These are phyloP conservation scores for Cercospora brassicicola DNA, from an alignment of 2,329 filamentous ascomycete genomes.

Conservation along the genomic window DNA sequence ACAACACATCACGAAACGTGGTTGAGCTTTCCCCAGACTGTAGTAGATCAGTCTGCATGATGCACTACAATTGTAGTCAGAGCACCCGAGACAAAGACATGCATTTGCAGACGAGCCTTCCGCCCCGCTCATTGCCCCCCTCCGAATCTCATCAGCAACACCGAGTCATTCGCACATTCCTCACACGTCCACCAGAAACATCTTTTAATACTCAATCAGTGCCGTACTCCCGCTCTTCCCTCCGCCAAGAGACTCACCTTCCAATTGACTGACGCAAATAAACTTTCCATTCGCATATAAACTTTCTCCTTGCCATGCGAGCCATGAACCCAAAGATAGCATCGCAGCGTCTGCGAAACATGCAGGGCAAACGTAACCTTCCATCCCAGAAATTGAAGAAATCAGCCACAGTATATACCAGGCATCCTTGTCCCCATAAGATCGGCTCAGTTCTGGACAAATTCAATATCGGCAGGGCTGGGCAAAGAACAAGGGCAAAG, in stretches of 20 bases:
- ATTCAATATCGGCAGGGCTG: not conserved
- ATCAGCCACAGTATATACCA: not conserved
- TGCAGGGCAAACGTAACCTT: too few species aligned
- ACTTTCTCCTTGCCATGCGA: not conserved
- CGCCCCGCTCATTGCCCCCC: not conserved
- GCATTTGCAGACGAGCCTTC: not conserved
- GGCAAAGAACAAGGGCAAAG: too few species aligned
- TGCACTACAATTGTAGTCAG: not conserved
- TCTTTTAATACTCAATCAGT: not conserved
- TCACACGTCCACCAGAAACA: not conserved
- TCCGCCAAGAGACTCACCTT: not conserved
- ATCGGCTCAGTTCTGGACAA: not conserved
- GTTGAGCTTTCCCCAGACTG: not conserved
- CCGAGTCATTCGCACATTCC: not conserved
- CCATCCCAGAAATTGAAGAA: too few species aligned
- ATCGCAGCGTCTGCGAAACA: not conserved
- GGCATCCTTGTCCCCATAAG: not conserved
- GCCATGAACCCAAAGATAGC: not conserved
- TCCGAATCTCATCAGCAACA: not conserved
- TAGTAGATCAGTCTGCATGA: not conserved
- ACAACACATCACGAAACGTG: not conserved
- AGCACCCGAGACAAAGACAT: not conserved
- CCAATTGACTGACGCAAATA: not conserved
- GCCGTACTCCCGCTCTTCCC: not conserved
- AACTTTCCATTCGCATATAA: not conserved